These are phyloP conservation scores for Boletellus emodensis DNA, from an alignment of 768 basidiomycete species.

Conservation along the genomic window DNA sequence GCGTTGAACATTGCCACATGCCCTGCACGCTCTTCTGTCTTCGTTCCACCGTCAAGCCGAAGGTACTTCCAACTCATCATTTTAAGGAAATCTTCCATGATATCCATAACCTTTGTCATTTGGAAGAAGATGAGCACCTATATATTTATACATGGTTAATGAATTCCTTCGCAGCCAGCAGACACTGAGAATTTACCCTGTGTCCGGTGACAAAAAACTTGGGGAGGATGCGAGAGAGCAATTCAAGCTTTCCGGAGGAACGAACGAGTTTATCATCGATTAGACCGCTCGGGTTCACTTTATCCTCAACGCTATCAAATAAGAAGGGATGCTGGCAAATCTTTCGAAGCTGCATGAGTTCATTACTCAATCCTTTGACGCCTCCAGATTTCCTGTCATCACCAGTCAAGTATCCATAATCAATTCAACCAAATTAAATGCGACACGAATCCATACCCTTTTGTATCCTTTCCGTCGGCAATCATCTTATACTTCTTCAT, in stretches of 20 bases:
- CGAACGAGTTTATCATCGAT: slow-evolving; percentile 85
- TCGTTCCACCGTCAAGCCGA: slow-evolving; percentile 94
- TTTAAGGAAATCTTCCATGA: slow-evolving; percentile 93
- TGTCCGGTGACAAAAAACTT: slow-evolving; percentile 93
- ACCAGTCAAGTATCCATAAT: slow-evolving; percentile 3
- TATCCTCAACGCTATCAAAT: slow-evolving; percentile 93
- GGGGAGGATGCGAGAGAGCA: slow-evolving; percentile 86
- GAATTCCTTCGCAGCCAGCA: not conserved
- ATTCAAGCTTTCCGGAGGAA: slow-evolving; percentile 89
- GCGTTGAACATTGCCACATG: slow-evolving; percentile 88
- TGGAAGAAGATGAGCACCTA: slow-evolving; percentile 99
- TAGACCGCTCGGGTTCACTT: slow-evolving; percentile 76
- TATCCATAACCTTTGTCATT: slow-evolving; percentile 99
- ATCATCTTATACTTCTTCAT: slow-evolving; percentile 99
- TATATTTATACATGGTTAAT: slow-evolving; percentile 1
- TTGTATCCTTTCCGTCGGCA: slow-evolving; percentile 71
- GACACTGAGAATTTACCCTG: slow-evolving; percentile 48
- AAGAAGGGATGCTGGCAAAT: slow-evolving; percentile 98
- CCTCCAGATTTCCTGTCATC: slow-evolving; percentile 59
- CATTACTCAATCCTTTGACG: slow-evolving; percentile 88
- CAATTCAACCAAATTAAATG: not conserved
- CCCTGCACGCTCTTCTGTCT: slow-evolving; percentile 89
- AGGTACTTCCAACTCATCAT: slow-evolving; percentile 84
- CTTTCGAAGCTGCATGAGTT: slow-evolving; percentile 97
- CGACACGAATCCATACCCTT: slow-evolving; percentile 52